Percentiles rank a stretch among this genome's conserved stretches.
Conservation (phyloP, 257 asterid species). For the Marsdenia floribunda region DNA sequence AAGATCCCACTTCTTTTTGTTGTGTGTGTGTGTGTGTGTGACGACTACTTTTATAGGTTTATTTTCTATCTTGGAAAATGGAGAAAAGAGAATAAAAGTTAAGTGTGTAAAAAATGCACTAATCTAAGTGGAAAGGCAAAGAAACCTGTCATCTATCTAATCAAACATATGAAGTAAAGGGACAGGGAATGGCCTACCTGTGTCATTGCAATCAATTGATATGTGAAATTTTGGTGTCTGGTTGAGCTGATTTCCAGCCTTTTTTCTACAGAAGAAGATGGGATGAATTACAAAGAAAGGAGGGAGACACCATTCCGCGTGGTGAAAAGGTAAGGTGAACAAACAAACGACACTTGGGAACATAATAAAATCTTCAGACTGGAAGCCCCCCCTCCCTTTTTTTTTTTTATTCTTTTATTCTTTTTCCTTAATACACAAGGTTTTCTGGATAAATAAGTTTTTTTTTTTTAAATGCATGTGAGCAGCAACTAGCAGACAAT, state of each 20-base stretch:
- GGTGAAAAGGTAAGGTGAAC: not conserved
- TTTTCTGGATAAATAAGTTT: too few relatives aligned
- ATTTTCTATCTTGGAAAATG: not conserved
- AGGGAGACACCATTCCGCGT: not conserved
- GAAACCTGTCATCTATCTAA: not conserved
- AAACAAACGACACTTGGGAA: not conserved
- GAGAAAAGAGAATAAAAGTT: not conserved
- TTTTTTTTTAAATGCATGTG: not conserved
- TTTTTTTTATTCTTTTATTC: too few relatives aligned
- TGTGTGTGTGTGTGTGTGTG: not conserved
- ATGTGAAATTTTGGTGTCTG: not conserved
- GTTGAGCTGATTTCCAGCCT: not conserved
- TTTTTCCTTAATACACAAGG: too few relatives aligned
- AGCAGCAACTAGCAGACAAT: constrained; percentile 5
- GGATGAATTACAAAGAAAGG: not conserved
- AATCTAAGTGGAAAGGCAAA: not conserved
- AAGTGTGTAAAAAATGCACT: not conserved
- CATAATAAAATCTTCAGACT: not conserved
- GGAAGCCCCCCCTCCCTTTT: not conserved
- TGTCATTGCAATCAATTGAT: not conserved
- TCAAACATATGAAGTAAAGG: not conserved
- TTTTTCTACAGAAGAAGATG: not conserved
- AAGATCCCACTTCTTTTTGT: not conserved
- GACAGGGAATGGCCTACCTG: not conserved
- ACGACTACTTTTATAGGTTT: not conserved